Conservation (phyloP, 495 filamentous ascomycete species). For the Aspergillus indologenus region DNA sequence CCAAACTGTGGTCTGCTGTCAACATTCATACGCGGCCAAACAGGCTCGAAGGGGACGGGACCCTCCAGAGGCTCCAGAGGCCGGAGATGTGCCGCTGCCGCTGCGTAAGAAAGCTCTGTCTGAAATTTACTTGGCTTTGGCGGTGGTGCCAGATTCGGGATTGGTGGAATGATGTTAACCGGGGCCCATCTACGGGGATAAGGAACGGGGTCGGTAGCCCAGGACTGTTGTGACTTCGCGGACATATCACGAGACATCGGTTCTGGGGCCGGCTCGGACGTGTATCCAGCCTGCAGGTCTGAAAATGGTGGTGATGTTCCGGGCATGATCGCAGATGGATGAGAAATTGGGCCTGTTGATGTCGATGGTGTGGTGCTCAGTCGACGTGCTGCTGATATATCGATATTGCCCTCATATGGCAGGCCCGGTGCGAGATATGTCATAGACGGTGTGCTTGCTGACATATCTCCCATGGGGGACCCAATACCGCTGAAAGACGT, state of each 20-base stretch:
- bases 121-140: slow-evolving; percentile 22
- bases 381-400: slow-evolving; percentile 20
- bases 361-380: slow-evolving; percentile 4
- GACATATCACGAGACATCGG: slow-evolving; percentile 36
- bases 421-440: slow-evolving; percentile 21
- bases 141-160: background rate
- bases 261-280: slow-evolving; percentile 30
- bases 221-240: slow-evolving; percentile 36
- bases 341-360: slow-evolving; percentile 14
- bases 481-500: slow-evolving; percentile 20
- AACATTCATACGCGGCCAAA: slow-evolving; percentile 34
- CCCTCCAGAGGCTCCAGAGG: slow-evolving; percentile 25
- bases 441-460: slow-evolving; percentile 31
- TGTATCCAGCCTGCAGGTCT: slow-evolving; percentile 17
- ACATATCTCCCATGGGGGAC: slow-evolving; percentile 22
- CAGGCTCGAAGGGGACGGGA: slow-evolving; percentile 18
- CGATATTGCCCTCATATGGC: slow-evolving; percentile 34
- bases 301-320: slow-evolving; percentile 27
- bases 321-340: slow-evolving; percentile 45
- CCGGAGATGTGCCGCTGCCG: slow-evolving; percentile 6
- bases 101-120: slow-evolving; percentile 23
- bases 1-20: slow-evolving; percentile 26
- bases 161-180: slow-evolving; percentile 25
- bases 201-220: slow-evolving; percentile 37
- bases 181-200: slow-evolving; percentile 31